Percentiles rank a stretch among this genome's conserved stretches.
Evolutionary conservation across 2,329 filamentous ascomycete genomes (phyloP).

Genomic region (Ascochyta rabiei): DNA sequence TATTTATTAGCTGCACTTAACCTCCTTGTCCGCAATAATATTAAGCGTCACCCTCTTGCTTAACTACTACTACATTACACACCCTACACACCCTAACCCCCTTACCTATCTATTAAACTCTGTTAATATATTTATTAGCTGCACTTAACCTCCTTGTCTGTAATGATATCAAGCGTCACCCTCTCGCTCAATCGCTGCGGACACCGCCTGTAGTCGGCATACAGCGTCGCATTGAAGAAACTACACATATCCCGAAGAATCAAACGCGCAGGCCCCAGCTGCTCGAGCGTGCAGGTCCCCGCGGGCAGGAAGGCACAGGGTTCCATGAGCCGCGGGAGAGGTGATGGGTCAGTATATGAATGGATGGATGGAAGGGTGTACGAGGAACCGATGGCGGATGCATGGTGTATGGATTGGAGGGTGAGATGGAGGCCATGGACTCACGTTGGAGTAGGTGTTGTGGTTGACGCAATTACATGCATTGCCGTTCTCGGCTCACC

Average conservation of each 20-base stretch:
- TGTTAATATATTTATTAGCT: too few relatives aligned
- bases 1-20: too few relatives aligned
- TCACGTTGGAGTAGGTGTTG: constrained; percentile 26
- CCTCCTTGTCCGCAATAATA: too few relatives aligned
- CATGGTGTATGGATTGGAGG: not conserved
- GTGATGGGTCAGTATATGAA: too few relatives aligned
- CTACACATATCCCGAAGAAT: constrained; percentile 32
- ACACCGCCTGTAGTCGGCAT: constrained; percentile 21
- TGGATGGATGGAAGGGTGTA: too few relatives aligned
- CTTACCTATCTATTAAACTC: too few relatives aligned
- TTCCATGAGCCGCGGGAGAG: constrained; percentile 11
- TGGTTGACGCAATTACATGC: constrained; percentile 34
- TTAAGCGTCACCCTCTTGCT: too few relatives aligned
- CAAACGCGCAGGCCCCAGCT: constrained; percentile 23
- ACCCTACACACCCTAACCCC: too few relatives aligned
- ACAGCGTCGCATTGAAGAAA: constrained; percentile 35
- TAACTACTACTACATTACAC: too few relatives aligned
- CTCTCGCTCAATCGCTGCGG: constrained; percentile 22
- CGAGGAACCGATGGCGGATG: too few relatives aligned
- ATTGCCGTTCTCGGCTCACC: constrained; percentile 31
- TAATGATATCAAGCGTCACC: constrained; percentile 25
- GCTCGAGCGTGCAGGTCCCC: too few relatives aligned
- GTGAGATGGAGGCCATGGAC: not conserved
- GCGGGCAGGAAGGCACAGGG: constrained; percentile 11
- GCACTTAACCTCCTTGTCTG: constrained; percentile 6